phyloP scores from a whole-genome alignment of 1,284 basidiomycete species.

The Trametes polyzona region DNA sequence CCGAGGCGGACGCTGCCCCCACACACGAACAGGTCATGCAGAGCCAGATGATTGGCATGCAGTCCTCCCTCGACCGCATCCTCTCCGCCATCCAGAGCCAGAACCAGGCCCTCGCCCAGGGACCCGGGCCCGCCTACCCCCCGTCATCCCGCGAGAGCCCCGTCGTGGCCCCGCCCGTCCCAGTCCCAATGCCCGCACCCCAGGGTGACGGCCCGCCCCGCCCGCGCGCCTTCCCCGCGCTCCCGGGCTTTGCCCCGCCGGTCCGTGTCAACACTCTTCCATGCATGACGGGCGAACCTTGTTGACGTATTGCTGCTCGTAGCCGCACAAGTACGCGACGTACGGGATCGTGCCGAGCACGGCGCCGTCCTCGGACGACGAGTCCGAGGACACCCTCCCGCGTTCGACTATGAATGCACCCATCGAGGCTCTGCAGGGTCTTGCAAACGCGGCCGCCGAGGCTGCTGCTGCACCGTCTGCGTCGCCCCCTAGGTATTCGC shows the following conservation, averaged over 20 bases:
- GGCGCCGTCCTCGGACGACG: conserved; percentile 84
- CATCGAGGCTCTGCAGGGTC: conserved; percentile 89
- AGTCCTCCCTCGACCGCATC: conserved; percentile 82
- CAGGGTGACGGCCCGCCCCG: conserved; percentile 30
- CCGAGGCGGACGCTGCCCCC: not conserved
- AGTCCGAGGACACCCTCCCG: conserved; percentile 84
- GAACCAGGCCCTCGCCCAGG: conserved; percentile 35
- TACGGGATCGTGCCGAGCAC: conserved; percentile 87
- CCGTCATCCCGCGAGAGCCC: conserved; percentile 22
- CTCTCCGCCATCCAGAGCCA: conserved; percentile 62
- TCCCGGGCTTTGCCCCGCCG: conserved; percentile 89
- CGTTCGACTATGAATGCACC: conserved; percentile 84
- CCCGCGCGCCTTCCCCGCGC: conserved; percentile 67
- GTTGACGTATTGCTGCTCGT: not conserved
- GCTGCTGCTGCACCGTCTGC: conserved; percentile 72
- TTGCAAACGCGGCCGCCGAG: conserved; percentile 92
- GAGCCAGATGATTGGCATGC: conserved; percentile 90
- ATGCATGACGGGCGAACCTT: conserved; percentile 1
- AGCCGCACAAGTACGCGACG: conserved; percentile 80
- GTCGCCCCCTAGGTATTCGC: conserved; percentile 21
- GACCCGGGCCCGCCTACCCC: conserved; percentile 34
- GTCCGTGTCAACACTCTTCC: conserved; percentile 47
- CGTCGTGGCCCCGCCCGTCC: conserved; percentile 30
- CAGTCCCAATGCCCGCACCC: too few species aligned
- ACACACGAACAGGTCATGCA: conserved; percentile 70